Evolutionary conservation across 2,329 filamentous ascomycete genomes (phyloP), one percentile per base, ranked within the genome.

Genomic region (Alternaria sp.): DNA sequence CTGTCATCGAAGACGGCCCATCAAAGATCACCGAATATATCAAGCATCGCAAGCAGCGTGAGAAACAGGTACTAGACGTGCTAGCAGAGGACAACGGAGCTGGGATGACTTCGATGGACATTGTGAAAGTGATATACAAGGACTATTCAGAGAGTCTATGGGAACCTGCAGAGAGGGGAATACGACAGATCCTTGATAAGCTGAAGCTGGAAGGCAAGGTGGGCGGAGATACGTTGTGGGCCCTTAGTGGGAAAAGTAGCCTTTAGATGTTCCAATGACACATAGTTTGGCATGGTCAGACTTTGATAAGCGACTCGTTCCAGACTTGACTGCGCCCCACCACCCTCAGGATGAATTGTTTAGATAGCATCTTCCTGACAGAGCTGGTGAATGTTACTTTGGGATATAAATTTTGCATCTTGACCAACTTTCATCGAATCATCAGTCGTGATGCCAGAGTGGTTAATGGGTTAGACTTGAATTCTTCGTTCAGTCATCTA

Each of bases 121-220:
- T 98, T 65, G 94, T 97, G n/a, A 92, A 91, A 78, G 82, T 91
- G 32, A 92, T 99, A 34, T 99, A 99, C 77, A 85, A 85, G 54
- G 89, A 92, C 70, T 89, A 97, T 22, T 90, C 92, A 0, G 88
- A 91, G 75, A 87, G 85, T 71, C 82, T 98, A 66, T 91, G 94
- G 78, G 74, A 85, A 11, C 90, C 94, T 9, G 95, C 95, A 0
- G 88, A 92, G 64, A 84, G 85, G 41, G 93, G 94, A 2, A 83
- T 97, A 7, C 63, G 89, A 63, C 91, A 94, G 81, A 91, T 98
- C 56, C 78, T 99, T 65, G 80, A 84, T 59, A 98, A 98, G 83
- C 81, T 99, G 67, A 82, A 88, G 75, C 81, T 79, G 12, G 95
- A 98, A 70, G 92, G 89, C 2, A 90, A 84, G 73, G 91, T 91